Evolutionary conservation across 805 yeast species (phyloP).

Genomic region (Yarrowia deformans): DNA sequence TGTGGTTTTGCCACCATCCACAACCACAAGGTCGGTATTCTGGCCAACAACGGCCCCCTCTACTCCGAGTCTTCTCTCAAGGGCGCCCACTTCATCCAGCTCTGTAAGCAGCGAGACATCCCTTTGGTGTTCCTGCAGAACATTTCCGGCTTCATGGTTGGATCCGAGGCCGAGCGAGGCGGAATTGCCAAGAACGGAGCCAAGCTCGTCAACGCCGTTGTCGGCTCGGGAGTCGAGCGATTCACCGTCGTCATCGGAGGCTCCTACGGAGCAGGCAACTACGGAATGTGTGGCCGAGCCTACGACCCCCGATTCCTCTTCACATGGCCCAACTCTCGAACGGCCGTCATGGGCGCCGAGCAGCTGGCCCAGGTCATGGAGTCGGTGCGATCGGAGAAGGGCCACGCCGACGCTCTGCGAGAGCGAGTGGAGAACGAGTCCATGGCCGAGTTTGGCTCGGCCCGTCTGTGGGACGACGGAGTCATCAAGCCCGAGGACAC

Average conservation of each 20-base stretch:
- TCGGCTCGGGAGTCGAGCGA: conserved; percentile 49
- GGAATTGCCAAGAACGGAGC: conserved; percentile 51
- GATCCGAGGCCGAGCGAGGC: conserved; percentile 49
- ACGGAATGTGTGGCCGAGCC: conserved; percentile 51
- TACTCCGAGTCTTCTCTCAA: conserved; percentile 49
- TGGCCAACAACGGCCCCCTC: conserved; percentile 49
- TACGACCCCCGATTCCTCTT: conserved; percentile 49
- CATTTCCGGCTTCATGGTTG: conserved; percentile 51
- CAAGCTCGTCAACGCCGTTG: conserved; percentile 49
- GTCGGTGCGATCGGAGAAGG: conserved; percentile 46
- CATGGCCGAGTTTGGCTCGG: conserved; percentile 47
- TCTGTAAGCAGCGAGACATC: conserved; percentile 49
- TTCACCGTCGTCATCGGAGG: conserved; percentile 50
- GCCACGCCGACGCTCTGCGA: conserved; percentile 43
- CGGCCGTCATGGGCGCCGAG: conserved; percentile 51
- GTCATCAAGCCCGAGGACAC: conserved; percentile 49
- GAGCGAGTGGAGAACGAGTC: conserved; percentile 47
- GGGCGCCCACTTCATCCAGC: conserved; percentile 50
- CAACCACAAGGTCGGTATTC: conserved; percentile 49
- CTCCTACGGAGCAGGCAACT: conserved; percentile 50
- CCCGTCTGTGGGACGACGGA: conserved; percentile 50
- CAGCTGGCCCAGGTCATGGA: conserved; percentile 49
- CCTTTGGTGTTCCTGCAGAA: conserved; percentile 49
- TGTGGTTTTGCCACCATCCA: conserved; percentile 48
- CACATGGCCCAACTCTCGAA: conserved; percentile 50